Evolutionary conservation across 2,329 filamentous ascomycete species (phyloP).

Genomic region (Zymoseptoria brevis): DNA sequence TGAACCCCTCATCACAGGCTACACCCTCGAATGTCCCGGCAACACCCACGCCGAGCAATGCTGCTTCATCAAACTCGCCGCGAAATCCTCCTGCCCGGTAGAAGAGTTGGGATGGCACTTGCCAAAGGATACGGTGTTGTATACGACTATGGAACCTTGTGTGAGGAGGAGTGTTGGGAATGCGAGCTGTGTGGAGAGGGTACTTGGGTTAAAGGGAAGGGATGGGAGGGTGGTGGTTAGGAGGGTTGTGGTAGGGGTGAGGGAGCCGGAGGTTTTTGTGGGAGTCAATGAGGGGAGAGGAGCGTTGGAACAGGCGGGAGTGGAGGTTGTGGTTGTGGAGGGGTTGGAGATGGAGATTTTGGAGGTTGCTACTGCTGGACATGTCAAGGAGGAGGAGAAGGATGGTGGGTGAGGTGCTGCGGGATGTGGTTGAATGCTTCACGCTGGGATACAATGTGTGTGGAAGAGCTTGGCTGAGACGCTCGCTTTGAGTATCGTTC

Average conservation of each 20-base stretch:
- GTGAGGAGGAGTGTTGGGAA: conserved; percentile 67
- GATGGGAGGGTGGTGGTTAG: conserved; percentile 53
- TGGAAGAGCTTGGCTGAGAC: background rate
- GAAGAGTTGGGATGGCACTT: conserved; percentile 47
- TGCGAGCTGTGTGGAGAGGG: conserved; percentile 67
- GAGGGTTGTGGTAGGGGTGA: conserved; percentile 78
- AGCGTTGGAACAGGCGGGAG: conserved; percentile 63
- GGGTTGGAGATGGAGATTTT: conserved; percentile 79
- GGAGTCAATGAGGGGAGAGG: conserved; percentile 67
- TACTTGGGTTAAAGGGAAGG: conserved; percentile 47
- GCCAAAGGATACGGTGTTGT: conserved; percentile 55
- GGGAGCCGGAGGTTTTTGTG: conserved; percentile 87
- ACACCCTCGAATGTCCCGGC: conserved; percentile 79
- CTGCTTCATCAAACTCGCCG: conserved; percentile 66
- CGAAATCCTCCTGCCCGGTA: conserved; percentile 37
- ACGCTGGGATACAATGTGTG: no score
- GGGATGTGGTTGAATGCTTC: no score
- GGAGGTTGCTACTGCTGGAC: conserved; percentile 73
- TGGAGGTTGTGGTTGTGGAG: conserved; percentile 62
- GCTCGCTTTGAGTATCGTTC: background rate
- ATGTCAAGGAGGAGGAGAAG: conserved; percentile 32
- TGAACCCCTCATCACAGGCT: conserved; percentile 65
- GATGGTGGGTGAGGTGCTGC: background rate
- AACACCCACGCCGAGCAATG: conserved; percentile 97
- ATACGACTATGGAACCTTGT: conserved; percentile 91